Conservation (phyloP, 345 rosid genomes). For the Moricandia arvensis region DNA sequence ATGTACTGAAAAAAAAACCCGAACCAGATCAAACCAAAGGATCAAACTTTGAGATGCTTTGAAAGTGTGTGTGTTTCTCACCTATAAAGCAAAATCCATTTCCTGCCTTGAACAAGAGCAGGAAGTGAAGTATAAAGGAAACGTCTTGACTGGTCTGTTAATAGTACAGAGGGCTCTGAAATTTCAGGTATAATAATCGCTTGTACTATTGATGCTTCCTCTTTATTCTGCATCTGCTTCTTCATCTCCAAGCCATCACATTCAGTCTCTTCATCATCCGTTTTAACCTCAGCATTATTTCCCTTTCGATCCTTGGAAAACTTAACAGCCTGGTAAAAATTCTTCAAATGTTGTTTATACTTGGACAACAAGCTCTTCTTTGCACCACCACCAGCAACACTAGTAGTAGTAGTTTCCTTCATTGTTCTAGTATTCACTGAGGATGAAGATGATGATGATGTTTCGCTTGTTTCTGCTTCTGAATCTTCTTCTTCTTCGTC, state of each 20-base stretch:
- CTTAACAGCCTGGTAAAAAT: slow-evolving; percentile 58
- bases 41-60: not conserved
- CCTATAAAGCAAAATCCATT: slow-evolving; percentile 96
- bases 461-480: slow-evolving; percentile 43
- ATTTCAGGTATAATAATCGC: slow-evolving; percentile 36
- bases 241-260: slow-evolving; percentile 46
- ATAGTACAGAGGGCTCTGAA: slow-evolving; percentile 89
- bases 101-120: slow-evolving; percentile 83
- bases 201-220: slow-evolving; percentile 34
- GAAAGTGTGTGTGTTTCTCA: slow-evolving; percentile 24
- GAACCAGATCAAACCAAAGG: not conserved
- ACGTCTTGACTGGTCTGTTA: slow-evolving; percentile 60
- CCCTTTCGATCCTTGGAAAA: slow-evolving; percentile 48
- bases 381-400: slow-evolving; percentile 2
- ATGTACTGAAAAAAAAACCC: slow-evolving; percentile 57
- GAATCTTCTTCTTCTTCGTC: slow-evolving; percentile 37
- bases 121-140: slow-evolving; percentile 75
- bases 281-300: slow-evolving; percentile 39
- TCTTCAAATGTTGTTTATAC: slow-evolving; percentile 71
- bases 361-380: slow-evolving; percentile 67
- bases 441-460: slow-evolving; percentile 32
- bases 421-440: slow-evolving; percentile 32
- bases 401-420: slow-evolving; percentile 48
- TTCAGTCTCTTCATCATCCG: slow-evolving; percentile 40
- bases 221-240: slow-evolving; percentile 41